Percentiles rank a stretch among this genome's conserved stretches.
phyloP scores from a whole-genome alignment of 371 early-diverging fungal species.

The Apophysomyces variabilis region DNA sequence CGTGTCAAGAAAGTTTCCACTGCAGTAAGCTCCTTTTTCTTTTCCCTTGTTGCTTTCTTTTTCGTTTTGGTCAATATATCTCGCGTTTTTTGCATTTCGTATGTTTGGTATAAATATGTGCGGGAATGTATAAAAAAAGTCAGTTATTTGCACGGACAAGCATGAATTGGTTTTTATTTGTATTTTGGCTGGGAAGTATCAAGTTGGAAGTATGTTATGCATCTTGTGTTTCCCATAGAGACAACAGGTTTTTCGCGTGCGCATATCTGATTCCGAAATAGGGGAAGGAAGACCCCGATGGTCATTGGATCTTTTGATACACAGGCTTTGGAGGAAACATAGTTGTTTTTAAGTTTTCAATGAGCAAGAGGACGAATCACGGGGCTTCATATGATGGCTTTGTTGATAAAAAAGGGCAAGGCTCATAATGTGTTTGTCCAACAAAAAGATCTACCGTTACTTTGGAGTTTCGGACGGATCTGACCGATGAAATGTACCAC shows the following conservation, averaged over 20 bases:
- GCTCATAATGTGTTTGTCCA: background rate
- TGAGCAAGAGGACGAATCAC: background rate
- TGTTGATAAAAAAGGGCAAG: background rate
- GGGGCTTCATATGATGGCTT: slow-evolving; percentile 10
- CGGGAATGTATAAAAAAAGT: background rate
- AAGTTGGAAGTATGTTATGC: background rate
- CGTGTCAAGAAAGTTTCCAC: background rate
- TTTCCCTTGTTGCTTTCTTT: background rate
- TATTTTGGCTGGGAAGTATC: no score
- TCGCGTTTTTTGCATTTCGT: background rate
- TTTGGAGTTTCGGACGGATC: slow-evolving; percentile 8
- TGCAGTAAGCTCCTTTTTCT: background rate
- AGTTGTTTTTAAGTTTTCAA: slow-evolving; percentile 4
- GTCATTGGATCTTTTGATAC: background rate
- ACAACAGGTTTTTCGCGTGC: background rate
- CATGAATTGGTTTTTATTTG: no score
- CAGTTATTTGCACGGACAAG: background rate
- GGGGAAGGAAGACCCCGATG: background rate
- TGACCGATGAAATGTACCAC: slow-evolving; percentile 10
- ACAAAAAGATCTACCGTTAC: slow-evolving; percentile 6
- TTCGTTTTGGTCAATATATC: no score
- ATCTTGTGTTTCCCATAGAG: background rate
- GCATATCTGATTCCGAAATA: background rate
- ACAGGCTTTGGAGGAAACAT: background rate
- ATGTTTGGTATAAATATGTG: background rate